Evolutionary conservation across 129 eudicot genomes (phyloP).

Genomic region (Solidago caesia): DNA sequence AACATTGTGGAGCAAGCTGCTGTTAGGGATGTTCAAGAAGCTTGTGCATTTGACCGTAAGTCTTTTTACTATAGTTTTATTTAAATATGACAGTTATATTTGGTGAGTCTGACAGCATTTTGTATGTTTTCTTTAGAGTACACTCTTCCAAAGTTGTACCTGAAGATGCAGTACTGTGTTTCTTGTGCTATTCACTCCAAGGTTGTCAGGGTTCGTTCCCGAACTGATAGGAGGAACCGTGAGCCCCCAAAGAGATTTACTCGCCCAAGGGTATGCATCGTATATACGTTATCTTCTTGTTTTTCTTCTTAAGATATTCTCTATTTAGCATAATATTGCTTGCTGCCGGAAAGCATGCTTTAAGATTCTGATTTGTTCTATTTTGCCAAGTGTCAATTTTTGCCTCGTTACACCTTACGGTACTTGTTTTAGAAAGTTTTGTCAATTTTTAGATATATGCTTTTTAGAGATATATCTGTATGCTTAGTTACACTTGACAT

Average conservation of each 20-base stretch:
- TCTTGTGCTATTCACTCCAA: conserved; percentile 92
- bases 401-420: not conserved
- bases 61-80: not conserved
- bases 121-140: conserved; percentile 33
- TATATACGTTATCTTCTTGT: not conserved
- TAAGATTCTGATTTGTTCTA: not conserved
- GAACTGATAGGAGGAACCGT: conserved; percentile 71
- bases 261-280: conserved; percentile 65
- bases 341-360: not conserved
- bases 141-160: conserved; percentile 73
- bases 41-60: conserved; percentile 74
- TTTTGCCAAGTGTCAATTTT: not conserved
- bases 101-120: not conserved
- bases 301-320: not conserved
- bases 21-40: conserved; percentile 85
- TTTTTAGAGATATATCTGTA: too few relatives aligned
- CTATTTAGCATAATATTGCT: not conserved
- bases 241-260: conserved; percentile 84
- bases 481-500: too few relatives aligned
- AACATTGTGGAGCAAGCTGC: conserved; percentile 89
- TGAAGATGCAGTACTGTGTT: conserved; percentile 74
- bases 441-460: too few relatives aligned
- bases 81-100: not conserved
- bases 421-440: too few relatives aligned
- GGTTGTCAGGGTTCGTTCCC: conserved; percentile 69